Percentiles rank a stretch among this genome's conserved stretches.
Evolutionary conservation across 2,329 filamentous ascomycete genomes (phyloP).

Genomic region (Pseudopithomyces maydicus): DNA sequence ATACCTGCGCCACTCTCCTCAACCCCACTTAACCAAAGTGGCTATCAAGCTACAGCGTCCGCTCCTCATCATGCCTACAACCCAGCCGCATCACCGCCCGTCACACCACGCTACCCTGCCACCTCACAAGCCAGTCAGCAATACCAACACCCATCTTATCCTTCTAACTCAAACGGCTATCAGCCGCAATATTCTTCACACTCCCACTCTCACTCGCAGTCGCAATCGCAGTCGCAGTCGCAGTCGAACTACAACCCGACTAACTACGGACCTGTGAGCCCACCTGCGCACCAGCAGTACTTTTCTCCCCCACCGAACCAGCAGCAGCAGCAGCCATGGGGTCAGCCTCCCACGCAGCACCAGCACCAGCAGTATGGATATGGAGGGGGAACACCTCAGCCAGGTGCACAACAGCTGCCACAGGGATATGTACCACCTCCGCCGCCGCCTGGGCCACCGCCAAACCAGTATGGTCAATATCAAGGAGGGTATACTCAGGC

Average conservation of each 20-base stretch:
- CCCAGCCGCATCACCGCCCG: slow-evolving; percentile 52
- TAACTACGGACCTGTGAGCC: slow-evolving; percentile 52
- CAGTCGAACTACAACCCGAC: slow-evolving; percentile 51
- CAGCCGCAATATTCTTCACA: slow-evolving; percentile 22
- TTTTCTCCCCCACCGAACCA: slow-evolving; percentile 53
- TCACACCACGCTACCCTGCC: slow-evolving; percentile 52
- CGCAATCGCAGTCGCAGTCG: slow-evolving; percentile 22
- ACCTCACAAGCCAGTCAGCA: slow-evolving; percentile 35
- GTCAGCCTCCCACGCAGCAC: slow-evolving; percentile 46
- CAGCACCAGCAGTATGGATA: slow-evolving; percentile 58
- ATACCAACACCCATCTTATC: slow-evolving; percentile 22
- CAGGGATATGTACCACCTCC: slow-evolving; percentile 71
- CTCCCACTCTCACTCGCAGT: slow-evolving; percentile 23
- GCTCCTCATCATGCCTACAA: slow-evolving; percentile 55
- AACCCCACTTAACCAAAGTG: slow-evolving; percentile 21
- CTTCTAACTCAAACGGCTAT: slow-evolving; percentile 29
- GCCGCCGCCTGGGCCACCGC: slow-evolving; percentile 68
- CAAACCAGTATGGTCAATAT: slow-evolving; percentile 53
- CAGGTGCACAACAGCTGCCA: slow-evolving; percentile 51
- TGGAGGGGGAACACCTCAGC: slow-evolving; percentile 56
- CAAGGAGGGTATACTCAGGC: slow-evolving; percentile 59
- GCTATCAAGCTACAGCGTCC: slow-evolving; percentile 43
- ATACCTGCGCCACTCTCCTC: slow-evolving; percentile 49
- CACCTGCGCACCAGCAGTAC: slow-evolving; percentile 64
- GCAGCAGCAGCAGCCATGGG: slow-evolving; percentile 60